Percentiles rank a stretch among this genome's conserved stretches.
phyloP scores from a whole-genome alignment of 306 rosid species.

The Senna siamea region DNA sequence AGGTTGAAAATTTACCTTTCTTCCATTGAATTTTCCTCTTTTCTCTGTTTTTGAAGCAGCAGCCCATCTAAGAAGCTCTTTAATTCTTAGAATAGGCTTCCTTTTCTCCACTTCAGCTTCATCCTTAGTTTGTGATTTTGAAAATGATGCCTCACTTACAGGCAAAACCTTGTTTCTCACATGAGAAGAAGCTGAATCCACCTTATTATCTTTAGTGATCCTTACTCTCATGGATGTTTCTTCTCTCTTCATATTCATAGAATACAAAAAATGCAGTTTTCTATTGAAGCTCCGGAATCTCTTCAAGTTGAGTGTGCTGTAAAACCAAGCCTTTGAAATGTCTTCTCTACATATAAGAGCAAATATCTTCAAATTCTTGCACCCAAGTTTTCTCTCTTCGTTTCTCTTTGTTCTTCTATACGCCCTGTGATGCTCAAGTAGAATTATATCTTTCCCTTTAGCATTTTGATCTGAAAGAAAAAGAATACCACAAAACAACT shows the following conservation, averaged over 20 bases:
- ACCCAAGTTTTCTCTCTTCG: constrained; percentile 37
- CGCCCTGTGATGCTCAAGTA: constrained; percentile 30
- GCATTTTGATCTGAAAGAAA: constrained; percentile 48
- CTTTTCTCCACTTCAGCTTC: constrained; percentile 49
- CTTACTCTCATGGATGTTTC: constrained; percentile 47
- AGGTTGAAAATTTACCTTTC: constrained; percentile 47
- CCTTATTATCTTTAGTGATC: constrained; percentile 33
- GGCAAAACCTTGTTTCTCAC: constrained; percentile 65
- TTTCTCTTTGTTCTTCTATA: constrained; percentile 31
- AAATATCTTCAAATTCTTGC: constrained; percentile 50
- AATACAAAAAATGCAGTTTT: constrained; percentile 35
- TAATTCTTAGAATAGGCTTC: constrained; percentile 66
- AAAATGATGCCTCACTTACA: constrained; percentile 49
- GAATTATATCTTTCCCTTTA: constrained; percentile 41
- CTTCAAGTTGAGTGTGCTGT: constrained; percentile 46
- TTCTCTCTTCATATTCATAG: constrained; percentile 64
- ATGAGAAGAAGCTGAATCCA: constrained; percentile 34
- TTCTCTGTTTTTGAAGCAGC: constrained; percentile 63
- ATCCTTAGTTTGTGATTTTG: constrained; percentile 45
- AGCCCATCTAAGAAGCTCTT: constrained; percentile 72
- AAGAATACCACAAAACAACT: not conserved
- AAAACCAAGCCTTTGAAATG: constrained; percentile 52
- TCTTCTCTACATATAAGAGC: constrained; percentile 49
- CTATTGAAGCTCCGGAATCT: constrained; percentile 34
- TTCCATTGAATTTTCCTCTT: constrained; percentile 50